phyloP scores from a whole-genome alignment of 805 yeast species.

The Kazachstania taianensis region DNA sequence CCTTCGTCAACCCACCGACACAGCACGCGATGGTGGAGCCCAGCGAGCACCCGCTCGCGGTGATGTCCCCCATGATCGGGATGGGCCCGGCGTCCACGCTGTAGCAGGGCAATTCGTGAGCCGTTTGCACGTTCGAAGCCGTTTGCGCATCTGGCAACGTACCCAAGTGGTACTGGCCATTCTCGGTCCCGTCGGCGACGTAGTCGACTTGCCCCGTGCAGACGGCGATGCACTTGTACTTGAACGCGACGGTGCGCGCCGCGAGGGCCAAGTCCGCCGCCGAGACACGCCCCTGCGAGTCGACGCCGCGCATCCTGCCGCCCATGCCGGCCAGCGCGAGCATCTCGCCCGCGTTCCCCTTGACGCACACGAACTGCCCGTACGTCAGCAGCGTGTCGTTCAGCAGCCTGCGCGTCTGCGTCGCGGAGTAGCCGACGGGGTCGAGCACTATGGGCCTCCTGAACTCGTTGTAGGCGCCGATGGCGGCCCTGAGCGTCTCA shows the following conservation, averaged over 20 bases:
- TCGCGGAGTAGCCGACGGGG: constrained; percentile 91
- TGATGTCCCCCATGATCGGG: constrained; percentile 51
- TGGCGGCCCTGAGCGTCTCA: constrained; percentile 39
- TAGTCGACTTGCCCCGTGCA: constrained; percentile 56
- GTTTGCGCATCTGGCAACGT: background rate
- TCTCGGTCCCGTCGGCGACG: constrained; percentile 37
- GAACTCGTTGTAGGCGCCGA: constrained; percentile 44
- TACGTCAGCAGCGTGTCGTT: constrained; percentile 41
- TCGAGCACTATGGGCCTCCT: constrained; percentile 66
- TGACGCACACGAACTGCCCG: constrained; percentile 57
- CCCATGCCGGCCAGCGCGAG: constrained; percentile 43
- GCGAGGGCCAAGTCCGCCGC: constrained; percentile 29
- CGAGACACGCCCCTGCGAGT: constrained; percentile 29
- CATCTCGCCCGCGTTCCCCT: constrained; percentile 84
- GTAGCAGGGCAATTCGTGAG: constrained; percentile 23
- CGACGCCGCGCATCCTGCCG: constrained; percentile 63
- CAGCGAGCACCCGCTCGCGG: constrained; percentile 78
- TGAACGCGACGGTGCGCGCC: constrained; percentile 41
- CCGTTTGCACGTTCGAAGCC: constrained; percentile 5
- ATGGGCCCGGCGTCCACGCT: constrained; percentile 46
- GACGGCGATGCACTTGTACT: constrained; percentile 51
- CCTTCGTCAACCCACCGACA: constrained; percentile 36
- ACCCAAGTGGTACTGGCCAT: constrained; percentile 18
- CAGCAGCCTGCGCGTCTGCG: constrained; percentile 42
- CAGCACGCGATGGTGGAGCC: constrained; percentile 62